A percentile compares a stretch with the other conserved stretches of the same genome.
Conservation (phyloP, 192 early-diverging fungal species). For the Linnemannia exigua region DNA sequence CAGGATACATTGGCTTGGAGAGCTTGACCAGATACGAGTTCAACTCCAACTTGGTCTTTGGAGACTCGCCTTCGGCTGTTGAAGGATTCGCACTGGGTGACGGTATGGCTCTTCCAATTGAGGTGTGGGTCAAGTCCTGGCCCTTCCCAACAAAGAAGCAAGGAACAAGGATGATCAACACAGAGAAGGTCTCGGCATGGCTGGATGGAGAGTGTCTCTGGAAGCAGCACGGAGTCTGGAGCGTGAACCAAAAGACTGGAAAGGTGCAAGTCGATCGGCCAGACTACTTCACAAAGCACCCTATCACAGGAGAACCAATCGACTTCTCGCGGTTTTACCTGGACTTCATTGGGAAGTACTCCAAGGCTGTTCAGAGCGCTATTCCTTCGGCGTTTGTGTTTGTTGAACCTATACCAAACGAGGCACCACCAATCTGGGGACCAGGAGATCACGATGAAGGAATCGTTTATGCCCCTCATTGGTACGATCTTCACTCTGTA, state of each 20-base stretch:
- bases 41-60: constrained; percentile 76
- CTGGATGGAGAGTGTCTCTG: constrained; percentile 78
- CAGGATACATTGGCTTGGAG: constrained; percentile 81
- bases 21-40: constrained; percentile 74
- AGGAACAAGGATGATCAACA: constrained; percentile 69
- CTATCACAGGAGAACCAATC: constrained; percentile 64
- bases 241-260: constrained; percentile 61
- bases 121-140: constrained; percentile 83
- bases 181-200: constrained; percentile 72
- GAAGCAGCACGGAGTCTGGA: constrained; percentile 86
- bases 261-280: constrained; percentile 64
- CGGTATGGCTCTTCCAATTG: constrained; percentile 80
- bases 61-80: constrained; percentile 76
- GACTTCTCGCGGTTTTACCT: constrained; percentile 80
- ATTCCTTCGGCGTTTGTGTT: constrained; percentile 70
- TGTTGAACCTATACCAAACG: constrained; percentile 89
- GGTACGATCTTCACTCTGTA: constrained; percentile 87
- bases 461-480: constrained; percentile 86
- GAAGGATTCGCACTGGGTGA: constrained; percentile 83
- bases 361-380: constrained; percentile 70
- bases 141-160: constrained; percentile 77
- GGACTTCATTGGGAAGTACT: constrained; percentile 79
- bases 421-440: constrained; percentile 65
- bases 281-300: constrained; percentile 80
- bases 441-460: constrained; percentile 65